Evolutionary conservation across 371 early-diverging fungal genomes (phyloP).

Genomic region (Actinomortierella ambigua): DNA sequence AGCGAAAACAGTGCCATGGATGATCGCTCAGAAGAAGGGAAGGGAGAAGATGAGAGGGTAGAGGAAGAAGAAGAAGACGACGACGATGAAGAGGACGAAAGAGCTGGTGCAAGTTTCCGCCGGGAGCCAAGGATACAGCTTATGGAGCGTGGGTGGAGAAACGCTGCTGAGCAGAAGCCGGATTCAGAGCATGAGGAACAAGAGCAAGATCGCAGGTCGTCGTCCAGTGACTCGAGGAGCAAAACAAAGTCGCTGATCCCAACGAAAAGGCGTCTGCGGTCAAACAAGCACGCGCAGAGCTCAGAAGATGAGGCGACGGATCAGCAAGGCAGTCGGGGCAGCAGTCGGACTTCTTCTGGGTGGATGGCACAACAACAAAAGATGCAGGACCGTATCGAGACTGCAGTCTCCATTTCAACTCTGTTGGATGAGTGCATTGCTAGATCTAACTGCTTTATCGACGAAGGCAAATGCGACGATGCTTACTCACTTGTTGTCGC

Average conservation of each 20-base stretch:
- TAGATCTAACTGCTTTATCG: slow-evolving; percentile 21
- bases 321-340: slow-evolving; percentile 11
- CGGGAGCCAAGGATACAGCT: neutral
- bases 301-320: slow-evolving; percentile 7
- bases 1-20: slow-evolving; percentile 9
- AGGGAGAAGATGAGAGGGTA: slow-evolving; percentile 21
- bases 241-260: slow-evolving; percentile 9
- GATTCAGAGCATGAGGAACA: neutral
- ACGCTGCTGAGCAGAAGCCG: neutral
- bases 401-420: slow-evolving; percentile 3
- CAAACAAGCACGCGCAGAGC: slow-evolving; percentile 7
- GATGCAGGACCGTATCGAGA: no score
- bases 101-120: neutral
- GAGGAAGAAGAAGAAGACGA: slow-evolving; percentile 4
- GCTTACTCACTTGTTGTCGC: neutral
- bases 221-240: slow-evolving; percentile 10
- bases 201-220: slow-evolving; percentile 1
- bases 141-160: neutral
- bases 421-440: slow-evolving; percentile 20
- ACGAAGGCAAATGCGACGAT: slow-evolving; percentile 6
- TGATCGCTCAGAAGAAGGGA: slow-evolving; percentile 17
- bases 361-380: no score
- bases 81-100: neutral
- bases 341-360: slow-evolving; percentile 15
- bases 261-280: slow-evolving; percentile 25